Evolutionary conservation across 2,329 filamentous ascomycete species (phyloP).

Genomic region (Ceratocystis diversiconidia): DNA sequence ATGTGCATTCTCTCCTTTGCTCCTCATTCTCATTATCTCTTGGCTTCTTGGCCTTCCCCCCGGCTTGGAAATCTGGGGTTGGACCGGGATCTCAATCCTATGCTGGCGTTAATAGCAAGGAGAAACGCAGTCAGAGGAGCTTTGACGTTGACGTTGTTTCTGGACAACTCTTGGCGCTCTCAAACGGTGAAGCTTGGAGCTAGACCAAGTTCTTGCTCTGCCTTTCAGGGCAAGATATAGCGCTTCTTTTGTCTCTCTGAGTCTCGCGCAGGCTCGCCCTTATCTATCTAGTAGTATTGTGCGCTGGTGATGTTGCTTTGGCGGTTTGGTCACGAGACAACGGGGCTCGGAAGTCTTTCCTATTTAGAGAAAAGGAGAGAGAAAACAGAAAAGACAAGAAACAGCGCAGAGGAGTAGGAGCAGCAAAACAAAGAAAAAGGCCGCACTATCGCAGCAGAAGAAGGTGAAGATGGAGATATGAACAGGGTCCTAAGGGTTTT

Average conservation of each 20-base stretch:
- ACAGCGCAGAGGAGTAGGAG: not conserved
- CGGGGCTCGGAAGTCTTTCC: not conserved
- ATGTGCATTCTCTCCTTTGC: not conserved
- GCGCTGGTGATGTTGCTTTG: not conserved
- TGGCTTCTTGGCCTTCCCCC: not conserved
- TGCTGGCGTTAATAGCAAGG: not conserved
- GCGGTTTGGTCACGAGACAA: not conserved
- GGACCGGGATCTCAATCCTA: not conserved
- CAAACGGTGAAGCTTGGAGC: not conserved
- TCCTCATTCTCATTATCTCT: not conserved
- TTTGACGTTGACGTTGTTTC: slow-evolving; percentile 4
- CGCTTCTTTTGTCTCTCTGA: not conserved
- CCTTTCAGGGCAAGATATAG: not conserved
- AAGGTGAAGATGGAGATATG: not conserved
- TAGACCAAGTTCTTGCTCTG: not conserved
- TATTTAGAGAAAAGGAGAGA: not conserved
- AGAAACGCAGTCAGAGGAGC: not conserved
- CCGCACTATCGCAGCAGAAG: not conserved
- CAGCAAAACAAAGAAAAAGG: not conserved
- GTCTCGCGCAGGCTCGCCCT: not conserved
- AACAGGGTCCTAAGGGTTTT: not conserved
- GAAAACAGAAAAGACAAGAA: not conserved
- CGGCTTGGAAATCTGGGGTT: not conserved
- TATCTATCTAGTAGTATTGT: not conserved
- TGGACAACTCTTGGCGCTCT: slow-evolving; percentile 3